Percentiles rank a stretch among this genome's conserved stretches.
Conservation (phyloP, 2,329 filamentous ascomycete genomes). For the Talaromyces funiculosus region DNA sequence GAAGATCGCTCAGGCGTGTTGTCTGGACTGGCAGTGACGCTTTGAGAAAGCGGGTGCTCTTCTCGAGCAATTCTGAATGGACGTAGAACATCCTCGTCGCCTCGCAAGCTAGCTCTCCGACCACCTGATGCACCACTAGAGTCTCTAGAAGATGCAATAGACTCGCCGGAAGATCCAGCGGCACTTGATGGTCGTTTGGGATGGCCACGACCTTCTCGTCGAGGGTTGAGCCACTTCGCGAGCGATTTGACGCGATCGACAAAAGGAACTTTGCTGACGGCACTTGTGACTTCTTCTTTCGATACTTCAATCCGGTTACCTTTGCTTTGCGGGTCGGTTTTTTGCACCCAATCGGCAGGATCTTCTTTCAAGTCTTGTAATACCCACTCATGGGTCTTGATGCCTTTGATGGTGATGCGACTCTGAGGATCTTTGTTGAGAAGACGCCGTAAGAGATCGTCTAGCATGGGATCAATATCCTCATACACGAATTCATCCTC, state of each 20-base stretch:
- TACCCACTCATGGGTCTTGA: conserved; percentile 93
- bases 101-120: conserved; percentile 53
- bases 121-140: conserved; percentile 41
- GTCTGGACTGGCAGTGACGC: conserved; percentile 65
- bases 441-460: conserved; percentile 72
- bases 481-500: conserved; percentile 80
- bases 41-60: conserved; percentile 71
- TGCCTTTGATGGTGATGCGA: conserved; percentile 82
- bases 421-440: conserved; percentile 83
- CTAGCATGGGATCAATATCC: conserved; percentile 70
- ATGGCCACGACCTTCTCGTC: conserved; percentile 32
- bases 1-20: conserved; percentile 26
- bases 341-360: conserved; percentile 77
- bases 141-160: conserved; percentile 51
- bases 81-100: conserved; percentile 53
- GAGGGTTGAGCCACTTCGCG: conserved; percentile 54
- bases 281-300: conserved; percentile 79
- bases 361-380: conserved; percentile 66
- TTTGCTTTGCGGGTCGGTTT: conserved; percentile 78
- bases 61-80: conserved; percentile 46
- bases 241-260: conserved; percentile 80
- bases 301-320: conserved; percentile 89
- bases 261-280: conserved; percentile 83
- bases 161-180: conserved; percentile 51
- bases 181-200: conserved; percentile 48